phyloP scores from a whole-genome alignment of 805 yeast species.

The Blastobotrys parvus region DNA sequence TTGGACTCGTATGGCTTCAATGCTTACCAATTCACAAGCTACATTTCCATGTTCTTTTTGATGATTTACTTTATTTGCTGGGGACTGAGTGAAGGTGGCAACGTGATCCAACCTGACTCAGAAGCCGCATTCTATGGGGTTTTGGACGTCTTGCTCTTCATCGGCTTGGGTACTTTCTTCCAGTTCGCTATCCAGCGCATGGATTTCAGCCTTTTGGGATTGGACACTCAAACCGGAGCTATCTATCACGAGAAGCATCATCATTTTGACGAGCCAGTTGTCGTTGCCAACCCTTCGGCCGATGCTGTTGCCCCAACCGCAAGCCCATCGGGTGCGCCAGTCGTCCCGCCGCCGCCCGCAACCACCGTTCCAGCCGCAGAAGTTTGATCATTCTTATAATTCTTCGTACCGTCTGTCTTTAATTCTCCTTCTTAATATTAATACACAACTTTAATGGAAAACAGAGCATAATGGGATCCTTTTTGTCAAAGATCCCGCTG shows the following conservation, averaged over 20 bases:
- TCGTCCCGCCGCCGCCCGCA: constrained; percentile 2
- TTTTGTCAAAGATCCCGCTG: no score
- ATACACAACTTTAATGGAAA: no score
- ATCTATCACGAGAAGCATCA: constrained; percentile 17
- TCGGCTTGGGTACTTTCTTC: constrained; percentile 16
- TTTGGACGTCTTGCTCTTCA: constrained; percentile 42
- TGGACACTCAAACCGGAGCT: constrained; percentile 13
- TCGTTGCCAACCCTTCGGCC: background rate
- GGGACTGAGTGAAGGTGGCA: constrained; percentile 58
- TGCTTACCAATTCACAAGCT: constrained; percentile 4
- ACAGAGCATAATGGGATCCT: no score
- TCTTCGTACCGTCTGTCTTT: no score
- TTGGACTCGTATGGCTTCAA: constrained; percentile 3
- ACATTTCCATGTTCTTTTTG: constrained; percentile 32
- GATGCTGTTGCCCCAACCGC: constrained; percentile 10
- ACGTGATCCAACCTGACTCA: constrained; percentile 48
- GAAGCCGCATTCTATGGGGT: constrained; percentile 55
- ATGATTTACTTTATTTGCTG: constrained; percentile 43
- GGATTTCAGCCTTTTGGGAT: constrained; percentile 19
- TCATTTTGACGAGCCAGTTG: background rate
- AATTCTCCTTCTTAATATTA: no score
- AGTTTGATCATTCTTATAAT: no score
- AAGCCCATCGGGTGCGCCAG: constrained; percentile 7
- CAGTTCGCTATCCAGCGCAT: constrained; percentile 15
- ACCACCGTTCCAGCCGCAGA: no score